A percentile compares a stretch with the other conserved stretches of the same genome.
Evolutionary conservation across 2,329 filamentous ascomycete genomes (phyloP).

Genomic region (Penicillium sp.): DNA sequence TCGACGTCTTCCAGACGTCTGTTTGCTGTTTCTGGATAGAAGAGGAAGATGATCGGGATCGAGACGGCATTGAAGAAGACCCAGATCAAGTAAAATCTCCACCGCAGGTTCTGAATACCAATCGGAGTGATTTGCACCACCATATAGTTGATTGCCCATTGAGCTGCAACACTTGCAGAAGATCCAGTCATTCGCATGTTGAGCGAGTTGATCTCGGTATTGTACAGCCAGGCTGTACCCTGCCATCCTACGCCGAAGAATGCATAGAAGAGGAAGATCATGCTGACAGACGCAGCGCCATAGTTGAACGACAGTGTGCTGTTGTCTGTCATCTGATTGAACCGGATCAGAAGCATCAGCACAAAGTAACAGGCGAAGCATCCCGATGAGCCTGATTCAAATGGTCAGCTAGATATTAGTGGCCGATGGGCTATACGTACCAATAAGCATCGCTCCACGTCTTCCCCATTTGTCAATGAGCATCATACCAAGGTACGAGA

Average conservation of each 20-base stretch:
- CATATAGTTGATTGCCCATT: conserved; percentile 36
- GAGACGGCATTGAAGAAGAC: conserved; percentile 30
- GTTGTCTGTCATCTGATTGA: background rate
- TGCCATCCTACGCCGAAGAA: conserved; percentile 42
- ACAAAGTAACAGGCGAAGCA: background rate
- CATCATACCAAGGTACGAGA: background rate
- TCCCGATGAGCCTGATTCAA: background rate
- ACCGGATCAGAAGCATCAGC: background rate
- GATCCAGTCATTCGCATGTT: conserved; percentile 36
- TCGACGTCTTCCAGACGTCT: conserved; percentile 36
- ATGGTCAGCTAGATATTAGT: background rate
- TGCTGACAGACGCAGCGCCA: conserved; percentile 39
- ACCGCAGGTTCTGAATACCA: conserved; percentile 34
- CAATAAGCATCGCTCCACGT: background rate
- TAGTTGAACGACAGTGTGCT: background rate
- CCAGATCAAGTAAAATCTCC: conserved; percentile 33
- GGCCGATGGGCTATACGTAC: background rate
- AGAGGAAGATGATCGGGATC: conserved; percentile 25
- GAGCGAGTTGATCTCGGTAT: conserved; percentile 36
- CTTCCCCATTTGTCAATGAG: background rate
- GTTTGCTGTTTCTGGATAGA: conserved; percentile 30
- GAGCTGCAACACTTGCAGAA: conserved; percentile 31
- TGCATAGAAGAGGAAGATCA: conserved; percentile 45
- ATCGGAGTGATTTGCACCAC: conserved; percentile 36
- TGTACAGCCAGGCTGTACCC: conserved; percentile 40